phyloP scores from a whole-genome alignment of 1,284 basidiomycete species.

The Cryptococcus sp. region DNA sequence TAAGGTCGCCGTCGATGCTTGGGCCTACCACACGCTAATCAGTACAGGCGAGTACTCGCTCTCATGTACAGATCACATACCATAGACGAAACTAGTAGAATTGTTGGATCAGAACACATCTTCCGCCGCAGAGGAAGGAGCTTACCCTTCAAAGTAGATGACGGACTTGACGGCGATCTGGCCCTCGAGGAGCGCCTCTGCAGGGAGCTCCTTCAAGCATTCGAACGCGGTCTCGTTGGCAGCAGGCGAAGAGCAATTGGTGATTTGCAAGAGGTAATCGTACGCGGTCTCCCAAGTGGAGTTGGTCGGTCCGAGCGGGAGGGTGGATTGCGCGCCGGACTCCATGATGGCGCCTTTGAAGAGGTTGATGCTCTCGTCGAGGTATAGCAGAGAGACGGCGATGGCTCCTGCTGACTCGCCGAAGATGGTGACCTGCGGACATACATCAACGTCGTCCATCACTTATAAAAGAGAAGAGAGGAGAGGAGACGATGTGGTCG shows the following conservation, averaged over 20 bases:
- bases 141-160: conserved; percentile 18
- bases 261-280: conserved; percentile 28
- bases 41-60: background rate
- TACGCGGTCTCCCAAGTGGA: conserved; percentile 40
- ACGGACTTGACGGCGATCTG: conserved; percentile 22
- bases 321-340: conserved; percentile 45
- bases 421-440: conserved; percentile 43
- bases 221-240: conserved; percentile 23
- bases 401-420: conserved; percentile 54
- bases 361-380: conserved; percentile 35
- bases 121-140: background rate
- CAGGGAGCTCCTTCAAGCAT: conserved; percentile 42
- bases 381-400: conserved; percentile 38
- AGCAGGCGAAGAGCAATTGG: conserved; percentile 11
- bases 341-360: conserved; percentile 54
- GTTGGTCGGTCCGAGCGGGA: conserved; percentile 31
- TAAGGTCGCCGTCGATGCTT: conserved; percentile 46
- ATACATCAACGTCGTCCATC: background rate
- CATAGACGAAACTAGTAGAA: conserved; percentile 14
- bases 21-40: conserved; percentile 25
- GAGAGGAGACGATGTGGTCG: background rate
- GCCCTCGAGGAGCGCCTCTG: conserved; percentile 35
- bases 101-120: background rate
- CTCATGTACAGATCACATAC: conserved; percentile 4
- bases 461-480: background rate